Conservation (phyloP, 148 eudicot genomes). For the Rhododendron simsii region DNA sequence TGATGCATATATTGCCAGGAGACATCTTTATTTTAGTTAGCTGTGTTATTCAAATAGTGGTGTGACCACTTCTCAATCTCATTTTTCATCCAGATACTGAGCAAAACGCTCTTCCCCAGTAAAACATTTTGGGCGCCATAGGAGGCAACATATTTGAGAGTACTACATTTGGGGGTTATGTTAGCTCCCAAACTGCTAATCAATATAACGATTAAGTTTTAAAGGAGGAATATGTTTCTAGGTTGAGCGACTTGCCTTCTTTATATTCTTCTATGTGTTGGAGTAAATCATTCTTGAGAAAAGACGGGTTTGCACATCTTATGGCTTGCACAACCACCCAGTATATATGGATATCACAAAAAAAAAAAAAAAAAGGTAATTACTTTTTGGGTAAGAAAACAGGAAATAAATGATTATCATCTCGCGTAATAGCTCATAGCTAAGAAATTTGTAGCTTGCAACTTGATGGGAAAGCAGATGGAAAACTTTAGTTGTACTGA, state of each 20-base stretch:
- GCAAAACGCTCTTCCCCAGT: neutral
- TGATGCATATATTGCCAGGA: neutral
- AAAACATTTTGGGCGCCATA: neutral
- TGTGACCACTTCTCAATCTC: neutral
- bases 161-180: neutral
- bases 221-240: neutral
- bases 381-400: too few species aligned
- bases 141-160: too few species aligned
- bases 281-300: neutral
- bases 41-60: too few species aligned
- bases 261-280: neutral
- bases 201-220: neutral
- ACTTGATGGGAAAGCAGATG: neutral
- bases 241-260: neutral
- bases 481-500: neutral
- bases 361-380: too few species aligned
- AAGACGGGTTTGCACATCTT: neutral
- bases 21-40: too few species aligned
- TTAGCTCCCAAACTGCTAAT: neutral
- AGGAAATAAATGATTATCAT: neutral
- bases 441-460: neutral
- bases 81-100: too few species aligned
- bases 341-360: too few species aligned
- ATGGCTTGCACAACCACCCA: too few species aligned
- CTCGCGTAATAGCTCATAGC: neutral